These are phyloP conservation scores for Axilococcus clingmanii DNA, from an alignment of 139 green algal species.

Conservation along the genomic window DNA sequence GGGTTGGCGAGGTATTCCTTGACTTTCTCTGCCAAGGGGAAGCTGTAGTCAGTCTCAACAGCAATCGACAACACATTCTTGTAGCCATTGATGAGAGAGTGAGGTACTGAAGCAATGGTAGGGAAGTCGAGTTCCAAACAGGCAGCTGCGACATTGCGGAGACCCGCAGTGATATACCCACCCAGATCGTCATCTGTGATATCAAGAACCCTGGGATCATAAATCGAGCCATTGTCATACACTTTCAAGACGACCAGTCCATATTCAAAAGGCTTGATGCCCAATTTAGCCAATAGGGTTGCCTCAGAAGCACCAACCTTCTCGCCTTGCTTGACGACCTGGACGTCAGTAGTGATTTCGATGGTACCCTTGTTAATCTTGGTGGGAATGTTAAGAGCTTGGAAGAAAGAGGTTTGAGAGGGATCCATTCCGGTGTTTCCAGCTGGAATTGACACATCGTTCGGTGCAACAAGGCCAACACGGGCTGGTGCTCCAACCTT, in stretches of 20 bases:
- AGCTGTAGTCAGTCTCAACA: slow-evolving; percentile 85
- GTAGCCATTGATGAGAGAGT: slow-evolving; percentile 95
- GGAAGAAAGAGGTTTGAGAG: slow-evolving; percentile 99
- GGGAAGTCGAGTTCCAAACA: slow-evolving; percentile 78
- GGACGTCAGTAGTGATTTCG: slow-evolving; percentile 88
- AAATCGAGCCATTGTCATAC: slow-evolving; percentile 80
- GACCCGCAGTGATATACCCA: slow-evolving; percentile 38
- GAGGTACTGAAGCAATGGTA: slow-evolving; percentile 81
- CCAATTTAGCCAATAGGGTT: slow-evolving; percentile 96
- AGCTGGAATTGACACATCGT: slow-evolving; percentile 77
- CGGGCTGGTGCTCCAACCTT: slow-evolving; percentile 86
- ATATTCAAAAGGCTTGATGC: slow-evolving; percentile 98
- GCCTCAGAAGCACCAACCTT: slow-evolving; percentile 92
- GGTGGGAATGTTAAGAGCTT: slow-evolving; percentile 97
- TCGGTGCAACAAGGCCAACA: slow-evolving; percentile 81
- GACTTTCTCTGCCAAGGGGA: slow-evolving; percentile 88
- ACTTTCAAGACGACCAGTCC: slow-evolving; percentile 77
- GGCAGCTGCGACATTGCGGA: slow-evolving; percentile 81
- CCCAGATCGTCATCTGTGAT: slow-evolving; percentile 91
- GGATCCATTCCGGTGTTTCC: slow-evolving; percentile 96
- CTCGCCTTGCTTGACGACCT: slow-evolving; percentile 77
- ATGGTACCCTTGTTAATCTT: slow-evolving; percentile 99
- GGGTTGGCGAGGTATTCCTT: slow-evolving; percentile 89
- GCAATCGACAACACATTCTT: slow-evolving; percentile 97
- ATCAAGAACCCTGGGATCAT: slow-evolving; percentile 79